phyloP scores from a whole-genome alignment of 1,139 yeast genomes.

The Nakaseomyces sp. region DNA sequence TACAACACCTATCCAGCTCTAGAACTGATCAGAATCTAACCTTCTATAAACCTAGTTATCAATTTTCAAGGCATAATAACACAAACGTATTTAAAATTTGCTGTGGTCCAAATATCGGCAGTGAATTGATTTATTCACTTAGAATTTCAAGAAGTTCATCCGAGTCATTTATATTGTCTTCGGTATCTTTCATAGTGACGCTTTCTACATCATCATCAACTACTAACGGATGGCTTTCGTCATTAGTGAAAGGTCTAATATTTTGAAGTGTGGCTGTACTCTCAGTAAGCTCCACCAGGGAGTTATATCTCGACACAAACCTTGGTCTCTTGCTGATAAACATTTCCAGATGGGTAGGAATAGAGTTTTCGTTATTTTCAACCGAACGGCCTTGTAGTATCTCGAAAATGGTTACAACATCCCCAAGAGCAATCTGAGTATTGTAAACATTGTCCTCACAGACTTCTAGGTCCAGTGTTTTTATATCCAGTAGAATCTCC shows the following conservation, averaged over 20 bases:
- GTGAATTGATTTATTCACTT: constrained; percentile 7
- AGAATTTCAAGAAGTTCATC: constrained; percentile 20
- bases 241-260: constrained; percentile 28
- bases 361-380: constrained; percentile 15
- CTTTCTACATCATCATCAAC: constrained; percentile 22
- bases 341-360: constrained; percentile 20
- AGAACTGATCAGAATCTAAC: no score
- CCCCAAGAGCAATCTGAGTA: constrained; percentile 27
- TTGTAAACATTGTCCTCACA: constrained; percentile 31
- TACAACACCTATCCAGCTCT: no score
- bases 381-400: constrained; percentile 24
- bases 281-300: constrained; percentile 30
- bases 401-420: constrained; percentile 27
- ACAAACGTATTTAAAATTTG: no score
- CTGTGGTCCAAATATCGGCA: no score
- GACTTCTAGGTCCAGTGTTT: constrained; percentile 24
- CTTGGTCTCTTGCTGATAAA: constrained; percentile 21
- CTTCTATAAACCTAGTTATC: no score
- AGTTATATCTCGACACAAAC: constrained; percentile 30
- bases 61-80: no score
- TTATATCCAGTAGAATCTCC: constrained; percentile 24
- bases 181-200: constrained; percentile 4
- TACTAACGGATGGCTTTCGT: constrained; percentile 26
- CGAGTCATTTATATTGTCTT: constrained; percentile 11
- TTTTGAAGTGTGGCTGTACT: constrained; percentile 27